Evolutionary conservation across 2,329 filamentous ascomycete genomes (phyloP).

Genomic region (Diaporthe batatas): DNA sequence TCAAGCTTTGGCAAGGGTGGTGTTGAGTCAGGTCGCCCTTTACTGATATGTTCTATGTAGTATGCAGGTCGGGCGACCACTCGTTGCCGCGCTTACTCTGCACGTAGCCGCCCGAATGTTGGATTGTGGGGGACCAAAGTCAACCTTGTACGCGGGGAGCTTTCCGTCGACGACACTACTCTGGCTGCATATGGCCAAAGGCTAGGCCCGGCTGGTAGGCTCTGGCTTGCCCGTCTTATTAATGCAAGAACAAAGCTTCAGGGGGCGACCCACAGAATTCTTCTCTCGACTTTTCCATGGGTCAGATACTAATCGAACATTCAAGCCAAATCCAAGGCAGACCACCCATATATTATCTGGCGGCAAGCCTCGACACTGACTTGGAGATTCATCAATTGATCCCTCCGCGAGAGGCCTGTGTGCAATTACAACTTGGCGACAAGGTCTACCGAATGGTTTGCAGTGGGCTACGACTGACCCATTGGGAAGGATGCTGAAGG

Average conservation of each 20-base stretch:
- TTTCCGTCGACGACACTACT: conserved; percentile 25
- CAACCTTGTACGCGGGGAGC: conserved; percentile 33
- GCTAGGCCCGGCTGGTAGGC: conserved; percentile 7
- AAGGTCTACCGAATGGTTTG: no score
- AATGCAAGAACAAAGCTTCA: conserved; percentile 7
- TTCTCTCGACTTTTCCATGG: background rate
- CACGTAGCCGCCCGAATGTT: conserved; percentile 19
- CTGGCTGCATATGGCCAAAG: conserved; percentile 29
- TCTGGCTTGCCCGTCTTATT: conserved; percentile 6
- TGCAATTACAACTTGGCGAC: no score
- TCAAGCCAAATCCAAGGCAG: background rate
- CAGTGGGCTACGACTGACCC: background rate
- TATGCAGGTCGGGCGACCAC: conserved; percentile 29
- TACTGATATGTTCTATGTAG: no score
- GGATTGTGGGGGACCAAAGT: conserved; percentile 17
- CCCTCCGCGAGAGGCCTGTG: background rate
- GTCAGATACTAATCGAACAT: background rate
- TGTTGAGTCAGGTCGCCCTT: conserved; percentile 6
- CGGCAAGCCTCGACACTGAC: background rate
- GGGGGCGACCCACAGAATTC: background rate
- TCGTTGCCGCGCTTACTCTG: conserved; percentile 13
- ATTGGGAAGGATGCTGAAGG: background rate
- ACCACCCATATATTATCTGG: background rate
- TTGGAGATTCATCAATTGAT: background rate
- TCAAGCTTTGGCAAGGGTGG: conserved; percentile 1